phyloP scores from a whole-genome alignment of 2,329 filamentous ascomycete species.

The Clarireedia homoeocarpa region DNA sequence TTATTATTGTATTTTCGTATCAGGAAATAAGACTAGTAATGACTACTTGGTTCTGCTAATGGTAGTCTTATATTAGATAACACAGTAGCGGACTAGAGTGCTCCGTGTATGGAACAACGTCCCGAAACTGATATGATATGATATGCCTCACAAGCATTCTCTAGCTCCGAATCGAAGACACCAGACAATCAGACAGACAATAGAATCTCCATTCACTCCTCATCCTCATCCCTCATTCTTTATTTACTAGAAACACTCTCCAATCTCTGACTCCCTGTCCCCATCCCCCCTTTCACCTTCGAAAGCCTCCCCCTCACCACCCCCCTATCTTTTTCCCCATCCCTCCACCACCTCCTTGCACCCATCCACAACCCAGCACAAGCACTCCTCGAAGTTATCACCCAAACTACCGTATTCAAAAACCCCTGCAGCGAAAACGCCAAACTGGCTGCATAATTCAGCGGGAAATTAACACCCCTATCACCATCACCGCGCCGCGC shows the following conservation, averaged over 20 bases:
- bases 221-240: background rate
- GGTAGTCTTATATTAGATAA: too few relatives aligned
- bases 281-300: background rate
- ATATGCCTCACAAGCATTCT: too few relatives aligned
- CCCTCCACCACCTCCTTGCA: background rate
- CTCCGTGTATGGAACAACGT: too few relatives aligned
- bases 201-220: too few relatives aligned
- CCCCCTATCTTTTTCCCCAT: background rate
- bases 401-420: constrained; percentile 73
- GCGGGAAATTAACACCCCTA: background rate
- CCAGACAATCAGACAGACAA: too few relatives aligned
- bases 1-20: too few relatives aligned
- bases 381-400: constrained; percentile 53
- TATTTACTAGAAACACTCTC: constrained; percentile 9
- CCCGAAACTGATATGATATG: too few relatives aligned
- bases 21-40: too few relatives aligned
- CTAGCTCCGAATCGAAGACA: too few relatives aligned
- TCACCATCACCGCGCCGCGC: background rate
- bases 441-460: constrained; percentile 11
- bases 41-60: too few relatives aligned
- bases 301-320: background rate
- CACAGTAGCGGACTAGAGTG: too few relatives aligned
- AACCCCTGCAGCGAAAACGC: constrained; percentile 54
- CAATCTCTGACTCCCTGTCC: constrained; percentile 3
- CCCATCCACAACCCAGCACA: constrained; percentile 1